These are phyloP conservation scores for Daedaleopsis nitida DNA, from an alignment of 768 basidiomycete genomes.

Conservation along the genomic window DNA sequence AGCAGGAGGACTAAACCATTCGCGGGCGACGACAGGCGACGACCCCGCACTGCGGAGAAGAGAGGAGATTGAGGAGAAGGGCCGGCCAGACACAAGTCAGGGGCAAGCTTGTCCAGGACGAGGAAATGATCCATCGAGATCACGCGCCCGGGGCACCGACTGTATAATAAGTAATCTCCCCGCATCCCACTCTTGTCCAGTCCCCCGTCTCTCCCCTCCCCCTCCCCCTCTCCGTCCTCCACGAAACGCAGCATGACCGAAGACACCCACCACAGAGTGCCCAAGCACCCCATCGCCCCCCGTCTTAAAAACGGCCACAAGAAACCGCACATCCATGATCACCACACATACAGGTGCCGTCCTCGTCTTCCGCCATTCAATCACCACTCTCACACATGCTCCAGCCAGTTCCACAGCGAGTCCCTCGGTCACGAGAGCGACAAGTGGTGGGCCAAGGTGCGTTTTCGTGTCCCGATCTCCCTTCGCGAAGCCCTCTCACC, in stretches of 20 bases:
- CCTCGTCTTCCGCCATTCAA: slow-evolving; percentile 22
- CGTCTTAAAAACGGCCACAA: slow-evolving; percentile 66
- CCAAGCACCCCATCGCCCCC: slow-evolving; percentile 73
- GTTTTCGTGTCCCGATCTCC: slow-evolving; percentile 1
- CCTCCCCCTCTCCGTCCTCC: background rate
- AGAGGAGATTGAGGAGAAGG: slow-evolving; percentile 1
- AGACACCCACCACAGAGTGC: slow-evolving; percentile 23
- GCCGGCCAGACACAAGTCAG: slow-evolving; percentile 13
- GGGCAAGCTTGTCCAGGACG: slow-evolving; percentile 11
- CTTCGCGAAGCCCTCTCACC: slow-evolving; percentile 8
- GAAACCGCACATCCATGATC: slow-evolving; percentile 78
- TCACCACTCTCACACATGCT: slow-evolving; percentile 6
- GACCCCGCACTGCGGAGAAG: slow-evolving; percentile 13
- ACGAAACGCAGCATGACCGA: slow-evolving; percentile 27
- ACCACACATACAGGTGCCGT: slow-evolving; percentile 60
- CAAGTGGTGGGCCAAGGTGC: slow-evolving; percentile 85
- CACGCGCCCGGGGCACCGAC: slow-evolving; percentile 10
- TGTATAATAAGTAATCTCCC: slow-evolving; percentile 11
- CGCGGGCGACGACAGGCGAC: background rate
- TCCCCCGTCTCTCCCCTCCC: background rate
- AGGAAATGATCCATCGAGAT: slow-evolving; percentile 10
- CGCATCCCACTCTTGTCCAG: background rate
- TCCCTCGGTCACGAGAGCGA: slow-evolving; percentile 80
- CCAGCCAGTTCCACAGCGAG: slow-evolving; percentile 52
- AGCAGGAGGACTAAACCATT: slow-evolving; percentile 11